Evolutionary conservation across 495 filamentous ascomycete genomes (phyloP), one percentile per base, ranked within the genome.

Genomic region (Neurospora tetrasperma): DNA sequence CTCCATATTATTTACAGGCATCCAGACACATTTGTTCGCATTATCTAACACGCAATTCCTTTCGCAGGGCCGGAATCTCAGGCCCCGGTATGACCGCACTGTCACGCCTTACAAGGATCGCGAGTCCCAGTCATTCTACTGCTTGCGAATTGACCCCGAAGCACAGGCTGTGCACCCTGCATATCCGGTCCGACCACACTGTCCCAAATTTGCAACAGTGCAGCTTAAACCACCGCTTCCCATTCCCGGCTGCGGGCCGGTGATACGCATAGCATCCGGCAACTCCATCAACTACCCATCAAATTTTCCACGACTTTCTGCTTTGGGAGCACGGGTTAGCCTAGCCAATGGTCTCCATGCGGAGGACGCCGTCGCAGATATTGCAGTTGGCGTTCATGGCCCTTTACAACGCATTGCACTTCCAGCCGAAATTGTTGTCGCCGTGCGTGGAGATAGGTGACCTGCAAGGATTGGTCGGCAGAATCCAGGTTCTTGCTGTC

Each of bases 391-490:
- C 72, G 71, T 84, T 79, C 81, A 83, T 84, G 9, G 80, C 80
- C n/a, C 72, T 76, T 70, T 83, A 81, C 35, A 83, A 75, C 1
- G 78, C 78, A 59, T 81, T 70, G 35, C 78, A 80, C 73, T 83
- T 83, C 82, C 83, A 83, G 14, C 82, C 81, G 71, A 83, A 83
- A 1, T 83, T 74, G 46, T 83, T 83, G 73, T 84, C 81, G 5
- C 82, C 83, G 75, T 84, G 82, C 62, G 79, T 80, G 1, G 41
- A 82, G 79, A 73, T 84, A 84, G 27, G 82, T 76, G 4, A 85
- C 80, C 62, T 85, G 83, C 69, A 78, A 77, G 42, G 78, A 74
- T 71, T 85, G 83, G 75, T 81, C 82, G 31, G 79, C 80, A 59
- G 69, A 69, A 42, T 79, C 75, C 23, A 84, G 76, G 70, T 81